phyloP scores from a whole-genome alignment of 495 filamentous ascomycete genomes.

The Penicillium ucsense region DNA sequence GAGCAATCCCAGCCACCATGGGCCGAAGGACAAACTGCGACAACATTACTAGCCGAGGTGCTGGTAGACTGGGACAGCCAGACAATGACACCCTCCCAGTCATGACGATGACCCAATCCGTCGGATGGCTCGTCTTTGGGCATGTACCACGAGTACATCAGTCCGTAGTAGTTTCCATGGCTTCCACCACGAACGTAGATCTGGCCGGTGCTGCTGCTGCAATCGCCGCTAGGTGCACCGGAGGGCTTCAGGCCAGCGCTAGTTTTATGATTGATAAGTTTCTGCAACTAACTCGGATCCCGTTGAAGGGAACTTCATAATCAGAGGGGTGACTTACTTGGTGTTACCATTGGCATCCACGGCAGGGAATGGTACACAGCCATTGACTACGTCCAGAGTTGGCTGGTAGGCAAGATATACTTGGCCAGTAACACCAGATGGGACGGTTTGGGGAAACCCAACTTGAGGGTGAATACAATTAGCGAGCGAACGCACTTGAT shows the following conservation, averaged over 20 bases:
- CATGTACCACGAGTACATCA: conserved; percentile 49
- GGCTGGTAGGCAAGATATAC: conserved; percentile 42
- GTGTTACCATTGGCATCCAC: conserved; percentile 41
- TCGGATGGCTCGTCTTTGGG: conserved; percentile 36
- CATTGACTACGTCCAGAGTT: conserved; percentile 38
- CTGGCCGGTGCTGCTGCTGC: conserved; percentile 38
- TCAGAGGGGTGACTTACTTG: conserved; percentile 20
- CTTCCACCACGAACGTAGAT: conserved; percentile 35
- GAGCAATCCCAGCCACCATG: conserved; percentile 43
- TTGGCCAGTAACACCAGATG: conserved; percentile 27
- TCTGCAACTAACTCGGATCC: too few species aligned
- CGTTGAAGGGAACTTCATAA: background rate
- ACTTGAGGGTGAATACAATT: conserved; percentile 7
- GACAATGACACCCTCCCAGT: conserved; percentile 44
- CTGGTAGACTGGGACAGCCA: conserved; percentile 29
- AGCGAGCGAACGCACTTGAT: too few species aligned
- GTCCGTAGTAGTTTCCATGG: conserved; percentile 25
- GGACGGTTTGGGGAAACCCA: conserved; percentile 39
- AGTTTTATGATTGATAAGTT: background rate
- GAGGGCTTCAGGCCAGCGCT: conserved; percentile 33
- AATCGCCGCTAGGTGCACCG: conserved; percentile 28
- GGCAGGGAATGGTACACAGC: conserved; percentile 47
- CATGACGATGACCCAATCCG: conserved; percentile 40
- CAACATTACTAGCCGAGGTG: conserved; percentile 31
- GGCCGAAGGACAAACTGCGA: conserved; percentile 41